Base-by-base conservation (phyloP, 169 alveolate species). In the Theileria annulata region DNA sequence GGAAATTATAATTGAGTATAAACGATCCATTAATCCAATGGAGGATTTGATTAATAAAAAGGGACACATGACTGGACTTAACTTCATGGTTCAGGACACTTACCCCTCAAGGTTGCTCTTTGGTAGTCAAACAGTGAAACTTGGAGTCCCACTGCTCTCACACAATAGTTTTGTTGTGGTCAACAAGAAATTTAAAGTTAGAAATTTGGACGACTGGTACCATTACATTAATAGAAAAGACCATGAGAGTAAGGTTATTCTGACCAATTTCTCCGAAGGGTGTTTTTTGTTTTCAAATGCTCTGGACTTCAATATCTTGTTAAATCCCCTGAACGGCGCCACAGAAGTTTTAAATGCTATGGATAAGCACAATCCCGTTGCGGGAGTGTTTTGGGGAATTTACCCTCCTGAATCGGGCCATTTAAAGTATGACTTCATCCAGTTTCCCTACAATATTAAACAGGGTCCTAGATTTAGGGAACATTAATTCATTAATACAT, bases 361-460 rank as follows among this genome's bases (percentile, higher is more conserved):
- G 66, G 35, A 21, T 8, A 8, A 56, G 1, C 33, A 21, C 66
- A 13, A 56, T 5, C 66, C 66, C 1, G 31, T 27, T 27, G 28
- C 66, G 1, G 66, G 66, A 2, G 66, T 56, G 31, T 56, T 56
- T 56, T 56, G 66, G 66, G 66, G 66, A 19, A 56, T 56, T 25
- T 1, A 56, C n/a, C 10, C 3, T 8, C 0, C 27, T 19, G 8
- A 1, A 3, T 0, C 8, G 35, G 10, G 35, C 15, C 5, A 56
- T 25, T 4, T 15, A 10, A 8, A 56, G 3, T 56, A 56, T 25
- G 31, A 10, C 27, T 21, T 10, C n/a, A 56, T 56, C 8, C 35
- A 56, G 27, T n/a, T 56, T 25, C 66, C 66, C 15, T 56, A 56
- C 66, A 56, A 25, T 12, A 25, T 56, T 19, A 56, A 21, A 21